A percentile compares a stretch with the other conserved stretches of the same genome.
phyloP scores from a whole-genome alignment of 106 monocot species.

The Agapanthus africanus region DNA sequence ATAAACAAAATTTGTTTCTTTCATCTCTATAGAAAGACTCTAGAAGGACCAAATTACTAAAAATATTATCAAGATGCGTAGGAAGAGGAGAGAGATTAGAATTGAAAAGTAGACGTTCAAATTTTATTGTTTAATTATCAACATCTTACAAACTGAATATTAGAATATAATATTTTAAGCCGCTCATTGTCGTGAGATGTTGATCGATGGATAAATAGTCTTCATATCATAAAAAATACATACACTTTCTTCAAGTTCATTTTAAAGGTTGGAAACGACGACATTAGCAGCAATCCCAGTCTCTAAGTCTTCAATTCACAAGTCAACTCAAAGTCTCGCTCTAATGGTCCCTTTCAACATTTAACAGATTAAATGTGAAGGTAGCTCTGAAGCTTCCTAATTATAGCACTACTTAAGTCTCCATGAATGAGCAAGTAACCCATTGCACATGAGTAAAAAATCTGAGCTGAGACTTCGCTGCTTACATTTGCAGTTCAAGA shows the following conservation, averaged over 20 bases:
- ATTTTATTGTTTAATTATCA: too few species aligned
- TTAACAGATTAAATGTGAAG: not conserved
- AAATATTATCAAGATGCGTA: too few species aligned
- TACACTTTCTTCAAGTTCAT: too few species aligned
- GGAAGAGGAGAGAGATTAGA: too few species aligned
- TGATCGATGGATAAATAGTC: too few species aligned
- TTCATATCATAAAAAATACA: not conserved
- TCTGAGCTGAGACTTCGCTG: not conserved
- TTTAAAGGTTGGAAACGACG: not conserved
- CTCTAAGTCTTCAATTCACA: too few species aligned
- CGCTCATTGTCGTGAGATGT: too few species aligned
- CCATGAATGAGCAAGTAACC: not conserved
- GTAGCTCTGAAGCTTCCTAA: not conserved
- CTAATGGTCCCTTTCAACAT: not conserved
- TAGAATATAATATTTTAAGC: too few species aligned
- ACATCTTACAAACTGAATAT: too few species aligned
- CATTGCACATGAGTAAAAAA: constrained; percentile 1
- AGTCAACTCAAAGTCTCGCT: not conserved
- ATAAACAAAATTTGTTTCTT: not conserved
- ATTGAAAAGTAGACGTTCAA: too few species aligned
- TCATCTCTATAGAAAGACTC: not conserved
- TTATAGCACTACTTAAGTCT: not conserved
- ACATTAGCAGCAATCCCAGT: not conserved
- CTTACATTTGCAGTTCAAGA: not conserved
- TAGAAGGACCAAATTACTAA: not conserved